Evolutionary conservation across 768 basidiomycete species (phyloP).

Genomic region (Leccinellum albellum): DNA sequence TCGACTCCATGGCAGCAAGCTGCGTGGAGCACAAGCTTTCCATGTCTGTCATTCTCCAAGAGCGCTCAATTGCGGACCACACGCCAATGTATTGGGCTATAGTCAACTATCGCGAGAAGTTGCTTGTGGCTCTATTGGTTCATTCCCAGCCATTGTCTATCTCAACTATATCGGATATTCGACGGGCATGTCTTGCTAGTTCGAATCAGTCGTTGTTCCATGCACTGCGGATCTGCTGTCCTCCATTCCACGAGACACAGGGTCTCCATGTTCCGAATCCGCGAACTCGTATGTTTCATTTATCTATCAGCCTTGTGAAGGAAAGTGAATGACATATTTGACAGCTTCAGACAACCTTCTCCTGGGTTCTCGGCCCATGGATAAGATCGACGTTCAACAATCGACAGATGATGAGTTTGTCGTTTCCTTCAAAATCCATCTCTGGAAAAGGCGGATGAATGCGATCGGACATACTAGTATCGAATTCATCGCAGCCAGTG

Average conservation of each 20-base stretch:
- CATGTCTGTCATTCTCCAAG: constrained; percentile 26
- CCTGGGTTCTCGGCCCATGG: constrained; percentile 39
- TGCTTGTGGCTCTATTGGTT: constrained; percentile 51
- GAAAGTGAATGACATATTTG: not conserved
- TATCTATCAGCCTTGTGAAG: not conserved
- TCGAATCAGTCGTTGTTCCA: constrained; percentile 30
- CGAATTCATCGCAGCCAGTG: constrained; percentile 58
- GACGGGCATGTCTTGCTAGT: constrained; percentile 55
- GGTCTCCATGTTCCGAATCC: constrained; percentile 15
- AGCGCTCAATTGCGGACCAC: constrained; percentile 19
- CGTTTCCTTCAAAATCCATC: constrained; percentile 47
- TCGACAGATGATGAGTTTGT: constrained; percentile 46
- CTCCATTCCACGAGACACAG: constrained; percentile 22
- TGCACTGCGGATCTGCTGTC: constrained; percentile 18
- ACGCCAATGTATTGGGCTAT: constrained; percentile 32
- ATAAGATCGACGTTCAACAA: constrained; percentile 52
- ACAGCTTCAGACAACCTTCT: constrained; percentile 37
- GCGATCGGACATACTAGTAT: constrained; percentile 50
- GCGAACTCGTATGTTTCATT: constrained; percentile 25
- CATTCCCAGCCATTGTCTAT: constrained; percentile 42
- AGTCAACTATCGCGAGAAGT: constrained; percentile 33
- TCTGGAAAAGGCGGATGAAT: constrained; percentile 68
- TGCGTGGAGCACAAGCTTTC: constrained; percentile 52
- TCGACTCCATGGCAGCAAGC: constrained; percentile 58
- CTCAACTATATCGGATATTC: constrained; percentile 54